Evolutionary conservation across 257 asterid species (phyloP).

Genomic region (Salvia rosmarinus): DNA sequence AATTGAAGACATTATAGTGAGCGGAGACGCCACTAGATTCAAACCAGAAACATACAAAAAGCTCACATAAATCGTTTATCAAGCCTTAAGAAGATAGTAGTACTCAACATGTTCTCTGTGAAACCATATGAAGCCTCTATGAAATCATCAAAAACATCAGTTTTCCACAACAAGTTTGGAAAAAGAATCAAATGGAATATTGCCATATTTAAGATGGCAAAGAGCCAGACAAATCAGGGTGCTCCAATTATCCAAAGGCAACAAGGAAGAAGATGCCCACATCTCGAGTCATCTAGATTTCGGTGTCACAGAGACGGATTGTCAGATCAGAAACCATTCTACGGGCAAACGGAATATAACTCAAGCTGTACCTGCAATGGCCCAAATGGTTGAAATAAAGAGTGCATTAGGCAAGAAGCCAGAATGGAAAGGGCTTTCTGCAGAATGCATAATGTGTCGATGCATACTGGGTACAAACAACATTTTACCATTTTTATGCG

Average conservation of each 20-base stretch:
- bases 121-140: not conserved
- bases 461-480: not conserved
- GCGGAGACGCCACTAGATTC: not conserved
- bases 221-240: slow-evolving; percentile 26
- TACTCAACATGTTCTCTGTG: not conserved
- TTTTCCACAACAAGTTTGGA: slow-evolving; percentile 19
- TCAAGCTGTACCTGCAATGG: slow-evolving; percentile 90
- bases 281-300: slow-evolving; percentile 53
- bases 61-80: not conserved
- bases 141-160: slow-evolving; percentile 9
- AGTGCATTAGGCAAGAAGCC: slow-evolving; percentile 15
- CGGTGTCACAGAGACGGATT: slow-evolving; percentile 91
- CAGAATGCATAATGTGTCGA: not conserved
- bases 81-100: not conserved
- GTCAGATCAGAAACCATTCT: slow-evolving; percentile 78
- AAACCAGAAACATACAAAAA: not conserved
- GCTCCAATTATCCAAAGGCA: slow-evolving; percentile 20
- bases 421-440: not conserved
- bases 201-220: slow-evolving; percentile 21
- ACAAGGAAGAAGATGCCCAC: slow-evolving; percentile 24
- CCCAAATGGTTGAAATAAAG: slow-evolving; percentile 18
- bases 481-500: no score
- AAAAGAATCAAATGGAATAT: slow-evolving; percentile 34
- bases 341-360: slow-evolving; percentile 95
- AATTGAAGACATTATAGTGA: not conserved